These are phyloP conservation scores for Lasiosphaeria hispida DNA, from an alignment of 495 filamentous ascomycete species.

Conservation along the genomic window DNA sequence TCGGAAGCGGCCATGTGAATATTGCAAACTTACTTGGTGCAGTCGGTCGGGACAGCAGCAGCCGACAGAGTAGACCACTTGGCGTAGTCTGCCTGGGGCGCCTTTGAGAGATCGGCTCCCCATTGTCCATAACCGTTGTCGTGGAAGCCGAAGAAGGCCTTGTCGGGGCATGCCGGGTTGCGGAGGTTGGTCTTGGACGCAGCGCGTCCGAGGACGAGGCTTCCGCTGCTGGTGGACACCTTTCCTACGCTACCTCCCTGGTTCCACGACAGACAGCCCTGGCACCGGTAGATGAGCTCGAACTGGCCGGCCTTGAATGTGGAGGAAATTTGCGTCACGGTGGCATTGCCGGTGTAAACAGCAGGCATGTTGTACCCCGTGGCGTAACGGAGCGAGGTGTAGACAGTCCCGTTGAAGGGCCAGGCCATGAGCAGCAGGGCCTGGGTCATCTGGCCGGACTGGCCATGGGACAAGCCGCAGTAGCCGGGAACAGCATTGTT, in stretches of 20 bases:
- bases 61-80: constrained; percentile 48
- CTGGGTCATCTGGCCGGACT: constrained; percentile 55
- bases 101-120: constrained; percentile 40
- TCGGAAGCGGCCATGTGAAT: background rate
- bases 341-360: constrained; percentile 58
- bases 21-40: constrained; percentile 32
- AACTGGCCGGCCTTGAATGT: constrained; percentile 52
- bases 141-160: constrained; percentile 36
- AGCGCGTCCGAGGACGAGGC: constrained; percentile 30
- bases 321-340: constrained; percentile 56
- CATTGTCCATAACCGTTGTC: constrained; percentile 41
- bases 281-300: constrained; percentile 60
- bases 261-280: constrained; percentile 59
- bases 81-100: constrained; percentile 46
- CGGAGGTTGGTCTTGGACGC: constrained; percentile 24
- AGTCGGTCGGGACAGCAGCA: constrained; percentile 33
- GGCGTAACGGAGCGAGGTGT: constrained; percentile 57
- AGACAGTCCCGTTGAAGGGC: constrained; percentile 47
- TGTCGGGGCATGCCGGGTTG: constrained; percentile 30
- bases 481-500: constrained; percentile 41
- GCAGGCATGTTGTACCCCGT: constrained; percentile 56
- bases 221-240: constrained; percentile 24
- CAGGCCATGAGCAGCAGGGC: constrained; percentile 58
- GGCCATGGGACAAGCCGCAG: constrained; percentile 54
- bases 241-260: constrained; percentile 23